phyloP scores from a whole-genome alignment of 2,329 filamentous ascomycete genomes.

The Fusarium equiseti region DNA sequence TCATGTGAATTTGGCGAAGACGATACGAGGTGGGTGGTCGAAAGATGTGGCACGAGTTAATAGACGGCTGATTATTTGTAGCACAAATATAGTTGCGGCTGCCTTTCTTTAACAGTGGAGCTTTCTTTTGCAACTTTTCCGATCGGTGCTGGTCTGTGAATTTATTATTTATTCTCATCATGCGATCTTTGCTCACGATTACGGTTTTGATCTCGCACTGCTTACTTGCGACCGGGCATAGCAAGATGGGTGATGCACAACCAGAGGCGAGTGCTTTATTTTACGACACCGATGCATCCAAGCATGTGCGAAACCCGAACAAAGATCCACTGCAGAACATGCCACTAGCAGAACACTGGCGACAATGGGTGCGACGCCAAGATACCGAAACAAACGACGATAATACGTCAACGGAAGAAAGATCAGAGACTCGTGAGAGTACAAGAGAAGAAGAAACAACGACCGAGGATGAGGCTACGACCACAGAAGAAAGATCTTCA shows the following conservation, averaged over 20 bases:
- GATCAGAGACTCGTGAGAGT: background rate
- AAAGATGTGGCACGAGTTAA: background rate
- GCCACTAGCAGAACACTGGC: constrained; percentile 5
- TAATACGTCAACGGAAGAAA: background rate
- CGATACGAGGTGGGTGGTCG: constrained; percentile 1
- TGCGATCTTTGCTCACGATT: background rate
- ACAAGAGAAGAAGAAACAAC: background rate
- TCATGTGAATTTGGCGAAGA: background rate
- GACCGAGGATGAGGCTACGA: background rate
- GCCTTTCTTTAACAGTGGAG: fast-evolving
- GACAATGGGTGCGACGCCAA: constrained; percentile 26
- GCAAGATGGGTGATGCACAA: background rate
- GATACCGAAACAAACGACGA: background rate
- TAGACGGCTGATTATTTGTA: background rate
- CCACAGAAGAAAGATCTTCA: background rate
- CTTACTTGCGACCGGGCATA: background rate
- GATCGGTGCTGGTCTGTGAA: background rate
- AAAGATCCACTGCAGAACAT: background rate
- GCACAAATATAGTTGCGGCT: background rate
- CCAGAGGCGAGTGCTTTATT: background rate
- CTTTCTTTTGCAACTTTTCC: background rate
- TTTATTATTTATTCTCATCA: background rate
- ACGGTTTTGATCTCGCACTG: background rate
- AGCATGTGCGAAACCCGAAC: background rate
- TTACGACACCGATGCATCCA: fast-evolving